These are phyloP conservation scores for Kwoniella europaea DNA, from an alignment of 768 basidiomycete species.

Conservation along the genomic window DNA sequence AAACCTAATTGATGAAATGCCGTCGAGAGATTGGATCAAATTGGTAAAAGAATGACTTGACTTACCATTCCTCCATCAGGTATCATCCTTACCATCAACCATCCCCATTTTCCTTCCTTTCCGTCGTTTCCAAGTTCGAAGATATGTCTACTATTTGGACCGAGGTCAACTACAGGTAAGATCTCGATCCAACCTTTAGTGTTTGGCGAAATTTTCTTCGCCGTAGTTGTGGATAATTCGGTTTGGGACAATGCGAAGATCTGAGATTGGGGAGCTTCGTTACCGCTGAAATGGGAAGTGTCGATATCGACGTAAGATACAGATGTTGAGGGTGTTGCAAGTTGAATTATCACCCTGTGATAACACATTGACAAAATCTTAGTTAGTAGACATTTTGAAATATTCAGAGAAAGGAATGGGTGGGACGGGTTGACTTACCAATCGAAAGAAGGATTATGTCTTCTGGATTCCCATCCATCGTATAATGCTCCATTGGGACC, in stretches of 20 bases:
- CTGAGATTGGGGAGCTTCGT: conserved; percentile 71
- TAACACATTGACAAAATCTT: neutral
- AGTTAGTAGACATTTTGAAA: neutral
- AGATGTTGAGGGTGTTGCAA: conserved; percentile 72
- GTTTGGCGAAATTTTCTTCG: conserved; percentile 24
- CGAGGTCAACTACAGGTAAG: conserved; percentile 74
- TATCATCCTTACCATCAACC: conserved; percentile 86
- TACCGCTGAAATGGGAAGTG: conserved; percentile 91
- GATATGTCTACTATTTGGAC: conserved; percentile 84
- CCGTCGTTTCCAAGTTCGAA: conserved; percentile 68
- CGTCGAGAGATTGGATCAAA: no score
- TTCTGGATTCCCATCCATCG: conserved; percentile 89
- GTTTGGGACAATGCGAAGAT: conserved; percentile 63
- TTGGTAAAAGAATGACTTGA: conserved; percentile 23
- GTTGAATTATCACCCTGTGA: conserved; percentile 81
- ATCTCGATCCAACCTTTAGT: conserved; percentile 69
- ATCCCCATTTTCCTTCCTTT: conserved; percentile 57
- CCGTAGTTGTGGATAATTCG: neutral
- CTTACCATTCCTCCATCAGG: conserved; percentile 96
- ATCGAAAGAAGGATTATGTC: conserved; percentile 87
- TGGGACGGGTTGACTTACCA: conserved; percentile 66
- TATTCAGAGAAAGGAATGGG: neutral
- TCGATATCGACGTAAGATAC: conserved; percentile 89
- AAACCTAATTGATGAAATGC: no score
- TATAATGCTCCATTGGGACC: conserved; percentile 93